phyloP scores from a whole-genome alignment of 192 early-diverging fungal genomes.

The Gigaspora rosea region DNA sequence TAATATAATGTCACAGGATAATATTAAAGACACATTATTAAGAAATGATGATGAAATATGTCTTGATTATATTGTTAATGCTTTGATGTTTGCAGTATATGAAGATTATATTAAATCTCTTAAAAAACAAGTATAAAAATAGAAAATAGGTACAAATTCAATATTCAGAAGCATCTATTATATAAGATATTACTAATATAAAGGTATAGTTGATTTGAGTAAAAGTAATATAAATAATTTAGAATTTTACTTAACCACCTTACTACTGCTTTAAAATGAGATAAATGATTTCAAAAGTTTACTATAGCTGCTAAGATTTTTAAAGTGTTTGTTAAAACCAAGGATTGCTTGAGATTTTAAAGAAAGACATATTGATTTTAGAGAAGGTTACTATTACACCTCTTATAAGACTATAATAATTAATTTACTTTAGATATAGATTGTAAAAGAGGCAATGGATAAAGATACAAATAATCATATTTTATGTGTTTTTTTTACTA shows the following conservation, averaged over 20 bases:
- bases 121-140: neutral
- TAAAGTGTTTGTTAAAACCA: neutral
- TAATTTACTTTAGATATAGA: too few species aligned
- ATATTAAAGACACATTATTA: neutral
- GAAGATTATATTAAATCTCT: neutral
- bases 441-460: too few species aligned
- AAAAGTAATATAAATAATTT: neutral
- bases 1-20: neutral
- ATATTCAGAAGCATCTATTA: neutral
- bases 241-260: neutral
- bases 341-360: neutral
- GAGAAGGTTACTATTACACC: neutral
- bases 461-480: too few species aligned
- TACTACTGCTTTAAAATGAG: neutral
- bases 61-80: neutral
- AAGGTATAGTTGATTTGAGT: neutral
- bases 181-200: neutral
- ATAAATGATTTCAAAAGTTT: neutral
- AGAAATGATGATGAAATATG: neutral
- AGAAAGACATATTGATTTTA: neutral
- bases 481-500: too few species aligned
- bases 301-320: neutral
- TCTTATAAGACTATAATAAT: too few species aligned
- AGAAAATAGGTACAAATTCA: neutral
- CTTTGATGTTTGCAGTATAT: neutral